Evolutionary conservation across 1,284 basidiomycete genomes (phyloP).

Genomic region (Ceratorhiza oryzae-sativae): DNA sequence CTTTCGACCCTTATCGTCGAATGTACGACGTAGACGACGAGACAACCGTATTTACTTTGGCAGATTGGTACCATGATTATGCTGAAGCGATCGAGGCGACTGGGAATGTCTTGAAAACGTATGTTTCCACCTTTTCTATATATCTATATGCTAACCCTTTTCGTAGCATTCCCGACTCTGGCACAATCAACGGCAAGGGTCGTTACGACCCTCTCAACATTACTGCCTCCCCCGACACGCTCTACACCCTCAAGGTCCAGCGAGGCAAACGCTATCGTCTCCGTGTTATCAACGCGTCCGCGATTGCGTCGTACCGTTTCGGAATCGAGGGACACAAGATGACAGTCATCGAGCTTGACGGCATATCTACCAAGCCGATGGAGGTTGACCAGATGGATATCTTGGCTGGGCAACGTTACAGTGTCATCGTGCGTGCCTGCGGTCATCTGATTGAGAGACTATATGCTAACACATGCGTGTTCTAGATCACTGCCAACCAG

Average conservation of each 20-base stretch:
- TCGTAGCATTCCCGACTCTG: constrained; percentile 49
- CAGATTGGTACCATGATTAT: constrained; percentile 29
- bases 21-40: constrained; percentile 33
- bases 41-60: constrained; percentile 22
- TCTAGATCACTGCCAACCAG: constrained; percentile 52
- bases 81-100: constrained; percentile 22
- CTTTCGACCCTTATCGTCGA: constrained; percentile 14
- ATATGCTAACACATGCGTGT: neutral
- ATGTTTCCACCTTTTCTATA: neutral
- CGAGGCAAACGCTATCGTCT: constrained; percentile 62
- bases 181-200: constrained; percentile 50
- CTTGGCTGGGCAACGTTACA: constrained; percentile 54
- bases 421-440: constrained; percentile 49
- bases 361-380: constrained; percentile 49
- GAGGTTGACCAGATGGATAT: constrained; percentile 52
- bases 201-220: constrained; percentile 26
- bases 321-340: constrained; percentile 53
- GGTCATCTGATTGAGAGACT: constrained; percentile 24
- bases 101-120: constrained; percentile 11
- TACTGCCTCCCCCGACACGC: constrained; percentile 18
- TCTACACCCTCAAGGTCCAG: constrained; percentile 47
- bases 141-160: neutral
- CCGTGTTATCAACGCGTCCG: constrained; percentile 50
- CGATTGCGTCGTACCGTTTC: constrained; percentile 47
- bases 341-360: constrained; percentile 53